Conservation (phyloP, 441 rosid species). For the Syzygium syzygioides region DNA sequence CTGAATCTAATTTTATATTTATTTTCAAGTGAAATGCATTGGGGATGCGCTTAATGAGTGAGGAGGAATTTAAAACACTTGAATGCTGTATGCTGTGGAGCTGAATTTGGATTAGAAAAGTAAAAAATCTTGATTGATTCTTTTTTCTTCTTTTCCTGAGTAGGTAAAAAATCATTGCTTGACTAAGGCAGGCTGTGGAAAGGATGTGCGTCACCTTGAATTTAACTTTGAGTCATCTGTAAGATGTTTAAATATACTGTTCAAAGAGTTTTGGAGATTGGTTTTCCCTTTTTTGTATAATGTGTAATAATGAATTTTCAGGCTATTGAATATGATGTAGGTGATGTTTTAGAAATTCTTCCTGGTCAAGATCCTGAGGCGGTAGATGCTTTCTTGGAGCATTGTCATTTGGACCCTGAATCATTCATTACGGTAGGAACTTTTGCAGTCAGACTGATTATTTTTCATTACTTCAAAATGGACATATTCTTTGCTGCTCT, state of each 20-base stretch:
- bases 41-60: background rate
- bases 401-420: conserved; percentile 76
- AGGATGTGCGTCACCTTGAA: conserved; percentile 90
- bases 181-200: conserved; percentile 56
- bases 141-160: conserved; percentile 4
- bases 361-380: conserved; percentile 66
- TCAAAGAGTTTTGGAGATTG: background rate
- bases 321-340: conserved; percentile 63
- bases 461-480: background rate
- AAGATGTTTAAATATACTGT: conserved; percentile 22
- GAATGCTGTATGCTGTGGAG: background rate
- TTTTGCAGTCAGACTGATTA: background rate
- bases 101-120: background rate
- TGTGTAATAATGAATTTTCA: conserved; percentile 15
- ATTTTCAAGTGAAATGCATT: background rate
- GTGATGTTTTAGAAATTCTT: conserved; percentile 87
- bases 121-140: background rate
- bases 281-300: conserved; percentile 5
- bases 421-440: conserved; percentile 61
- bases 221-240: conserved; percentile 73
- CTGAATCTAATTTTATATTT: background rate
- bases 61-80: background rate
- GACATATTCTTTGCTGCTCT: background rate
- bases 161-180: conserved; percentile 58
- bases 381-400: conserved; percentile 64